A percentile compares a stretch with the other conserved stretches of the same genome.
Evolutionary conservation across 805 yeast genomes (phyloP).

Genomic region (Starmerella roubikii): DNA sequence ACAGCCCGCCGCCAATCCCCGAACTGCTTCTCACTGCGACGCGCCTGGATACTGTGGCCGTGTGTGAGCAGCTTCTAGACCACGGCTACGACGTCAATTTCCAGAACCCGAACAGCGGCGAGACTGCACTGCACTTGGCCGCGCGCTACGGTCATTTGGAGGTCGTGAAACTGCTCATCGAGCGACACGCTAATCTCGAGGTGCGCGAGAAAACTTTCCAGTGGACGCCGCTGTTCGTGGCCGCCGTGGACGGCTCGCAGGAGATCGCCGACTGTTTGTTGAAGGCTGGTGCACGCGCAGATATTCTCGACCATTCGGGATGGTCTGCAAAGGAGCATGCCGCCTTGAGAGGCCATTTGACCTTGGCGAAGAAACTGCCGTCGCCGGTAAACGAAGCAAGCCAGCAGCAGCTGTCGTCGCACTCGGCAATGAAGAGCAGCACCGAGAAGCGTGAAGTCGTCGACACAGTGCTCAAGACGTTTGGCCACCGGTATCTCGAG

Average conservation of each 20-base stretch:
- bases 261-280: conserved; percentile 45
- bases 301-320: conserved; percentile 64
- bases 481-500: conserved; percentile 64
- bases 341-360: conserved; percentile 71
- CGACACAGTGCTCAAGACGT: conserved; percentile 54
- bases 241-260: conserved; percentile 70
- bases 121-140: conserved; percentile 76
- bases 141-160: conserved; percentile 45
- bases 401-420: not conserved
- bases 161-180: conserved; percentile 45
- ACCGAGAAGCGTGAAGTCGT: conserved; percentile 5
- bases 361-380: conserved; percentile 45
- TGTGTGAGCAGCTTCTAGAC: conserved; percentile 40
- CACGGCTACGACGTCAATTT: conserved; percentile 49
- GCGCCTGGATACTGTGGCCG: conserved; percentile 45
- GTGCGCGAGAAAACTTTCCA: conserved; percentile 67
- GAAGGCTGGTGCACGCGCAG: conserved; percentile 39
- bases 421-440: not conserved
- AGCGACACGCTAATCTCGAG: conserved; percentile 57
- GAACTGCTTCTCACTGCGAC: conserved; percentile 50
- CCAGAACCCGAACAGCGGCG: conserved; percentile 40
- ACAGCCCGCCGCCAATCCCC: conserved; percentile 14
- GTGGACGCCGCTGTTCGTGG: conserved; percentile 87
- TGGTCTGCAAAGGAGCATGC: conserved; percentile 99
- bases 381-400: conserved; percentile 5